phyloP scores from a whole-genome alignment of 441 rosid genomes.

The Populus hybrid region DNA sequence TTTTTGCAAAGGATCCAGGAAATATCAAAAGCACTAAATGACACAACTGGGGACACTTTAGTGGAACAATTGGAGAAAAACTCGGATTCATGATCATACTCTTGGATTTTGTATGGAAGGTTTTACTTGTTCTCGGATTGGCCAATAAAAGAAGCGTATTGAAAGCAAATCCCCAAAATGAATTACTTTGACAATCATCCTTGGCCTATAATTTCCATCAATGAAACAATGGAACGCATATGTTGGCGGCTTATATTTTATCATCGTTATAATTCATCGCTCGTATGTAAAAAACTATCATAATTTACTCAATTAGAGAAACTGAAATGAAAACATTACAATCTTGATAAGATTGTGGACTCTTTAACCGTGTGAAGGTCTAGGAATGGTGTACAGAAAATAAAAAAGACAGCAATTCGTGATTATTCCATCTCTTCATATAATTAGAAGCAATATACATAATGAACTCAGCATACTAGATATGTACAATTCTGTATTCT shows the following conservation, averaged over 20 bases:
- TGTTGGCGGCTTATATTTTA: not conserved
- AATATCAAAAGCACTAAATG: conserved; percentile 4
- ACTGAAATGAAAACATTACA: not conserved
- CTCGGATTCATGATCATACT: not conserved
- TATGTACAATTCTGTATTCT: not conserved
- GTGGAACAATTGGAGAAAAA: not conserved
- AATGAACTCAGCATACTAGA: not conserved
- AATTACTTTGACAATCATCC: not conserved
- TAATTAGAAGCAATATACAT: not conserved
- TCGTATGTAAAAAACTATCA: not conserved
- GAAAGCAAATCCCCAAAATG: not conserved
- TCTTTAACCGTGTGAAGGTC: not conserved
- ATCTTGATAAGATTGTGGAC: not conserved
- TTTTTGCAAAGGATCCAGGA: conserved; percentile 5
- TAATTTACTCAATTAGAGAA: not conserved
- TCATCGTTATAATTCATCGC: not conserved
- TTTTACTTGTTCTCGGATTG: conserved; percentile 1
- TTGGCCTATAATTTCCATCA: not conserved
- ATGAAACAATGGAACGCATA: not conserved
- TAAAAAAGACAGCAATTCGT: not conserved
- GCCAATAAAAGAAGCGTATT: not conserved
- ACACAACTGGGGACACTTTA: not conserved
- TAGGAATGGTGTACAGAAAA: not conserved
- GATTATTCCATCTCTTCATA: not conserved
- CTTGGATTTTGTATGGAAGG: conserved; percentile 8